A percentile compares a stretch with the other conserved stretches of the same genome.
These are phyloP conservation scores for Hymenoscyphus repandus DNA, from an alignment of 2,329 filamentous ascomycete species.

Conservation along the genomic window DNA sequence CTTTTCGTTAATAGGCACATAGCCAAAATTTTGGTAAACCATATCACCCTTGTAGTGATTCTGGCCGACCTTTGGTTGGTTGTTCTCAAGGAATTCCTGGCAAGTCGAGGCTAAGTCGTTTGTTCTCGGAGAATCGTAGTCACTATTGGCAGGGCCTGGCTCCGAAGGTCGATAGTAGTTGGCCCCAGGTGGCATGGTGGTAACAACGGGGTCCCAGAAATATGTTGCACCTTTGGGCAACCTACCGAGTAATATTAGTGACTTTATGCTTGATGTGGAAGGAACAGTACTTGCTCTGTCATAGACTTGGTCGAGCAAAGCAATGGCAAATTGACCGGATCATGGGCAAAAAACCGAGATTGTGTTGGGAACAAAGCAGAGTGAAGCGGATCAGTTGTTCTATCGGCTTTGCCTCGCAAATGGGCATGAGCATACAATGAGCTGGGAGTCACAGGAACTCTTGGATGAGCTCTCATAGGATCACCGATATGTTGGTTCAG, in stretches of 20 bases:
- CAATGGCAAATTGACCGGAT: conserved; percentile 1
- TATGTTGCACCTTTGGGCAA: conserved; percentile 5
- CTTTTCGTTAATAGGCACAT: conserved; percentile 18
- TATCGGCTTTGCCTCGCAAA: conserved; percentile 12
- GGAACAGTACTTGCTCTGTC: conserved; percentile 6
- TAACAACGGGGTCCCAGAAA: conserved; percentile 19
- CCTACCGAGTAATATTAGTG: conserved; percentile 3
- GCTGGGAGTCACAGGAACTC: conserved; percentile 17
- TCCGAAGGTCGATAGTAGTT: not conserved
- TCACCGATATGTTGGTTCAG: not conserved
- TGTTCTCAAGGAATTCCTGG: not conserved
- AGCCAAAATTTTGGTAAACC: conserved; percentile 26
- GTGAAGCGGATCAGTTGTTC: conserved; percentile 15
- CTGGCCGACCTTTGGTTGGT: conserved; percentile 4
- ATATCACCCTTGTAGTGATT: conserved; percentile 22
- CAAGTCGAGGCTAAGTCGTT: not conserved
- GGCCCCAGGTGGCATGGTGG: not conserved
- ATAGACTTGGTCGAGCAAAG: not conserved
- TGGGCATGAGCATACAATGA: conserved; percentile 18
- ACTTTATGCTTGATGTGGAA: not conserved
- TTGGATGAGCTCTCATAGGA: conserved; percentile 3
- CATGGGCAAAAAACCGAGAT: conserved; percentile 1
- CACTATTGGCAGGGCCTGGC: not conserved
- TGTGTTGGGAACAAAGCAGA: conserved; percentile 11
- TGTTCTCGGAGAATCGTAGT: not conserved